A percentile compares a stretch with the other conserved stretches of the same genome.
Evolutionary conservation across 2,329 filamentous ascomycete species (phyloP).

Genomic region (Trichoderma gracile): DNA sequence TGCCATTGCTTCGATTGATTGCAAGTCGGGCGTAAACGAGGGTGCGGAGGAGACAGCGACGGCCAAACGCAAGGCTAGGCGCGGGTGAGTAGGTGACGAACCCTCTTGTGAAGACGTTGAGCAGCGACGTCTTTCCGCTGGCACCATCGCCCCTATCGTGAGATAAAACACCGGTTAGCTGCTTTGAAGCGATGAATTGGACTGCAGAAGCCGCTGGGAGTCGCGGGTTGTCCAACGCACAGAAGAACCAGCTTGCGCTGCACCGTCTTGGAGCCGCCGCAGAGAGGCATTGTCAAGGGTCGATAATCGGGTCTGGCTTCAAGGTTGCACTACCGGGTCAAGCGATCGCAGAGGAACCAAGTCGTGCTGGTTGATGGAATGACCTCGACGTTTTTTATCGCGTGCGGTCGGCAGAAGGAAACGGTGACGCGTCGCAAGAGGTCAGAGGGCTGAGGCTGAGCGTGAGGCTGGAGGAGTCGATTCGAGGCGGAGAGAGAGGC

Average conservation of each 20-base stretch:
- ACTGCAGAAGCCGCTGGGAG: neutral
- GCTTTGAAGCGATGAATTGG: too few relatives aligned
- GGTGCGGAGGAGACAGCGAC: neutral
- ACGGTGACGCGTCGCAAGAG: constrained; percentile 5
- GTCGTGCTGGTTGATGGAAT: neutral
- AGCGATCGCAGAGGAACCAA: neutral
- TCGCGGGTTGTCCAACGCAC: constrained; percentile 46
- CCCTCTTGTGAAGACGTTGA: constrained; percentile 99
- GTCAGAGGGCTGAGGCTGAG: too few relatives aligned
- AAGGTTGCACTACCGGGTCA: neutral
- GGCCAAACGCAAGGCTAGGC: neutral
- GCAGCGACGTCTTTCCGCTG: constrained; percentile 91
- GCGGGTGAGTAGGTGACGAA: constrained; percentile 47
- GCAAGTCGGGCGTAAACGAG: constrained; percentile 6
- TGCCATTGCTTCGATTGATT: neutral
- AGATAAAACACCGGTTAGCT: constrained; percentile 9
- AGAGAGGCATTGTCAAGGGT: constrained; percentile 41
- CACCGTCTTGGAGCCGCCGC: constrained; percentile 78
- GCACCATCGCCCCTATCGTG: constrained; percentile 81
- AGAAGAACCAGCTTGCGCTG: constrained; percentile 96
- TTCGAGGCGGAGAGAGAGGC: constrained; percentile 5
- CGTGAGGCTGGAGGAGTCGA: constrained; percentile 11
- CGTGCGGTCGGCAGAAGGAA: neutral
- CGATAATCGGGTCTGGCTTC: neutral
- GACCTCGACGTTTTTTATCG: neutral